These are phyloP conservation scores for Pseudogymnoascus sp. DNA, from an alignment of 2,329 filamentous ascomycete species.

Conservation along the genomic window DNA sequence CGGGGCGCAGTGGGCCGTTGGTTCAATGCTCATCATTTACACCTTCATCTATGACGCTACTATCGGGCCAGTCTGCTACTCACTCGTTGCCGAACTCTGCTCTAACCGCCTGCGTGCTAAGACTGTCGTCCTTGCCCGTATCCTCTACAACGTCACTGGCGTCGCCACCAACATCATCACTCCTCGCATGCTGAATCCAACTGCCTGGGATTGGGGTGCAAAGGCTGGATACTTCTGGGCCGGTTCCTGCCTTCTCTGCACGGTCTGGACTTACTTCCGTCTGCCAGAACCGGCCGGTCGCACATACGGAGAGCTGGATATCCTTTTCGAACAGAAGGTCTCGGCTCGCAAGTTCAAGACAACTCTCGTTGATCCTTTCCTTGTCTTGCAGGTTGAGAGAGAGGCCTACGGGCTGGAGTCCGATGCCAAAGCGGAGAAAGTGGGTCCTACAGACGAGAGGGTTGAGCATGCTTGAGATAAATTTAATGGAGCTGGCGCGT, in stretches of 20 bases:
- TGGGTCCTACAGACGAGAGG: background rate
- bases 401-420: slow-evolving; percentile 1
- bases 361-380: slow-evolving; percentile 59
- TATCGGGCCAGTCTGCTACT: slow-evolving; percentile 85
- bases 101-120: slow-evolving; percentile 80
- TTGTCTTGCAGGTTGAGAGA: background rate
- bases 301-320: slow-evolving; percentile 74
- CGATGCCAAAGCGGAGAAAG: background rate
- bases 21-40: slow-evolving; percentile 69
- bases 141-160: slow-evolving; percentile 61
- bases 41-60: slow-evolving; percentile 77
- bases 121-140: slow-evolving; percentile 77
- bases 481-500: background rate
- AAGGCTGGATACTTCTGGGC: slow-evolving; percentile 34
- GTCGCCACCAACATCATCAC: slow-evolving; percentile 77
- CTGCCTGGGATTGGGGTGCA: slow-evolving; percentile 71
- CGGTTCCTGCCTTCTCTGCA: slow-evolving; percentile 30
- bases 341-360: slow-evolving; percentile 26
- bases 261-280: slow-evolving; percentile 32
- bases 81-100: slow-evolving; percentile 75
- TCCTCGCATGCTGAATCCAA: slow-evolving; percentile 87
- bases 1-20: slow-evolving; percentile 35
- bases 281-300: slow-evolving; percentile 60
- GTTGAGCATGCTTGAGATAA: slow-evolving; percentile 2
- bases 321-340: slow-evolving; percentile 66